Evolutionary conservation across 2,329 filamentous ascomycete genomes (phyloP).

Genomic region (Stemphylium lycopersici): DNA sequence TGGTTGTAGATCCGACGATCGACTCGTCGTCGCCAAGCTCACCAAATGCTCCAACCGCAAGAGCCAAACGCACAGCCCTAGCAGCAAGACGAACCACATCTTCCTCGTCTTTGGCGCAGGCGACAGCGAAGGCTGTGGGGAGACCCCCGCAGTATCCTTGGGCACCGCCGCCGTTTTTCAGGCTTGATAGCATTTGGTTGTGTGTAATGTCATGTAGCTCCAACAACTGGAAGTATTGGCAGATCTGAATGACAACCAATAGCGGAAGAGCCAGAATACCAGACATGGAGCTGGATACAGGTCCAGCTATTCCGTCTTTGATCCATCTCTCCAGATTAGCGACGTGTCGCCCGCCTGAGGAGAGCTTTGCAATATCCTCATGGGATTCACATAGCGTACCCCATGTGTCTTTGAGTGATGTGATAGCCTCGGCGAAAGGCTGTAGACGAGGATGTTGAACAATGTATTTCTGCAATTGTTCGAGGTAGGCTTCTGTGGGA

Average conservation of each 20-base stretch:
- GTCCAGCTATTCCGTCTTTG: conserved; percentile 15
- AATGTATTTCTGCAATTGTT: conserved; percentile 21
- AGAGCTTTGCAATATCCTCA: conserved; percentile 14
- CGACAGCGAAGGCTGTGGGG: conserved; percentile 18
- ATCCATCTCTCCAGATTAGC: conserved; percentile 19
- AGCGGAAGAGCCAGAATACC: conserved; percentile 24
- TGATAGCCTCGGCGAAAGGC: conserved; percentile 10
- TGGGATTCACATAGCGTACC: conserved; percentile 6
- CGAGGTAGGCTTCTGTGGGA: conserved; percentile 22
- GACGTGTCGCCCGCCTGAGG: conserved; percentile 9
- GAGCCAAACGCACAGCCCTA: conserved; percentile 15
- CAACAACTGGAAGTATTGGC: conserved; percentile 31
- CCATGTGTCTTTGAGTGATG: conserved; percentile 10
- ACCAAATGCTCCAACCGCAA: conserved; percentile 19
- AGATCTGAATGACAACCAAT: conserved; percentile 25
- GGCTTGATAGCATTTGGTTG: conserved; percentile 12
- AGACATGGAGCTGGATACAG: conserved; percentile 20
- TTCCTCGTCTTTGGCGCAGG: conserved; percentile 21
- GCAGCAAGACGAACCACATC: conserved; percentile 17
- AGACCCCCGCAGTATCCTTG: conserved; percentile 24
- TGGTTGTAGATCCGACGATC: conserved; percentile 20
- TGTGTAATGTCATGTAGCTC: conserved; percentile 16
- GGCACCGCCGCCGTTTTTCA: conserved; percentile 18
- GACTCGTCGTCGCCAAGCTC: conserved; percentile 24
- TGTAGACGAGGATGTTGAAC: conserved; percentile 1